Evolutionary conservation across 768 basidiomycete genomes (phyloP), one percentile per base, ranked within the genome.

Genomic region (Butyriboletus loyo): DNA sequence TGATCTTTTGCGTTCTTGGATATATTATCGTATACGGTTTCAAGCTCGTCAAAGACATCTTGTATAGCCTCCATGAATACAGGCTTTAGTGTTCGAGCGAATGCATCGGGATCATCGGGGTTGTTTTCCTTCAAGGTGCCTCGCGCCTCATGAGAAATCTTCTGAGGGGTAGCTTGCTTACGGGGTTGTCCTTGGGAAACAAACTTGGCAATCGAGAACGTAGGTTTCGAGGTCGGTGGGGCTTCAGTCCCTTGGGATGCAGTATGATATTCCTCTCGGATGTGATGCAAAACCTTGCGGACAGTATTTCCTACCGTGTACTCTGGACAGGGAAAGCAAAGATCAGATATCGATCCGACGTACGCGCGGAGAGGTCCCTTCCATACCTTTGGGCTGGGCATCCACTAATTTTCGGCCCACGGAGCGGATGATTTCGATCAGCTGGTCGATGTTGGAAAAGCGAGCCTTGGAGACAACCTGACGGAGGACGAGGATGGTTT

Each of bases 31-130:
- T 98, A 92, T 1, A 96, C 95, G 3, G 91, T 94, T 68, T 97
- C 95, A 34, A 99, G 76, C 70, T 99, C 97, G 59, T 97, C 93
- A 40, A 97, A 78, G 17, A 98, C 90, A 65, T 98, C 96, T 65
- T 96, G 89, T 46, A 99, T 95, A 7, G 94, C 97, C 69, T 97
- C 93, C 80, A 98, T 92, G 49, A 99, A 77, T 1, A 97, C 87
- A 3, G 96, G 96, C 72, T 95, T 97, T 46, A 98, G 68, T 32
- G 81, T 81, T 36, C 78, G 74, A 9, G 89, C 84, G 63, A 91
- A 89, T 15, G 86, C 84, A 62, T 91, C 87, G 0, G 86, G 87
- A 67, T 90, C 89, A 50, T 88, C 81, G 0, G 81, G 74, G 68
- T 90, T 83, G 63, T 85, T 78, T 67, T 89, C 87, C 56, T 78